These are phyloP conservation scores for Lecanicillium sp. DNA, from an alignment of 2,329 filamentous ascomycete species.

Conservation along the genomic window DNA sequence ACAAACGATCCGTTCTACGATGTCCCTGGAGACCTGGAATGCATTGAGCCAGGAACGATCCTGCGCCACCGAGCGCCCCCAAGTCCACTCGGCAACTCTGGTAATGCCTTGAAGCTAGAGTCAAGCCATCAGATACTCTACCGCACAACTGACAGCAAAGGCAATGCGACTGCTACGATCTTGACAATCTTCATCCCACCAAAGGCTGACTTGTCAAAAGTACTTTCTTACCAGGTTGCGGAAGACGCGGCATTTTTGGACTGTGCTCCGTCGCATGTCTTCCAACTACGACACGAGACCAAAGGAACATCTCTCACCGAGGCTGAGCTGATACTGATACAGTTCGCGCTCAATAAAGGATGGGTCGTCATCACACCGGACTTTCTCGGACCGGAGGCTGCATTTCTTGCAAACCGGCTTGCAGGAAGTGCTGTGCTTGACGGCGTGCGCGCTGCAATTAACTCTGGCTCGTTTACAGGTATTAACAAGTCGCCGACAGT, in stretches of 20 bases:
- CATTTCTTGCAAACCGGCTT: constrained; percentile 31
- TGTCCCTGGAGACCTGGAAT: constrained; percentile 12
- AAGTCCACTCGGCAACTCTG: constrained; percentile 14
- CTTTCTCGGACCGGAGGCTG: constrained; percentile 32
- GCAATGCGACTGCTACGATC: constrained; percentile 26
- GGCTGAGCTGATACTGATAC: constrained; percentile 14
- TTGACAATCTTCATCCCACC: constrained; percentile 29
- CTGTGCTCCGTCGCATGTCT: constrained; percentile 18
- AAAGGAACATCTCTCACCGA: constrained; percentile 24
- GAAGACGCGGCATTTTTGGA: constrained; percentile 30
- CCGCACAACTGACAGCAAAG: constrained; percentile 26
- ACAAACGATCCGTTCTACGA: constrained; percentile 17
- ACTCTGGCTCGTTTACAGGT: constrained; percentile 17
- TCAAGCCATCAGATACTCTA: constrained; percentile 27
- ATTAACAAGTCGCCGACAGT: constrained; percentile 23
- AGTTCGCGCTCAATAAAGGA: constrained; percentile 26
- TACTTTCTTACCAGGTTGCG: constrained; percentile 35
- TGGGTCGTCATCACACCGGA: constrained; percentile 42
- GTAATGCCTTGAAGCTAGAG: constrained; percentile 11
- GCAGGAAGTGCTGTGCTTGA: constrained; percentile 35
- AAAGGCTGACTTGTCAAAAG: constrained; percentile 16
- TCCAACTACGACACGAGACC: constrained; percentile 12
- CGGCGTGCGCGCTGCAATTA: constrained; percentile 31
- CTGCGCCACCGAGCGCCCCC: constrained; percentile 14
- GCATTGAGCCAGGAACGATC: constrained; percentile 13